phyloP scores from a whole-genome alignment of 305 asterid genomes.

The Fraxinus latifolia region DNA sequence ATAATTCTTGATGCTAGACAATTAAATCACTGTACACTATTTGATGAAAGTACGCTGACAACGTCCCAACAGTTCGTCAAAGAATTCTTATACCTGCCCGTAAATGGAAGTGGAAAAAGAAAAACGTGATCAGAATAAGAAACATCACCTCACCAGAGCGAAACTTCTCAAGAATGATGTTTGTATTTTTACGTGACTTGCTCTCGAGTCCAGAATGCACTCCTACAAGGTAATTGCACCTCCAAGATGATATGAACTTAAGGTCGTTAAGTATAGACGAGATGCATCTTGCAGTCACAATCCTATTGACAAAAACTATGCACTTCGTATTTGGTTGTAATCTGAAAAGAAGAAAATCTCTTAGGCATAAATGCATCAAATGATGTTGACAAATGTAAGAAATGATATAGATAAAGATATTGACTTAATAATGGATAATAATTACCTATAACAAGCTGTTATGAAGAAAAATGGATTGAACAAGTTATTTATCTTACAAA shows the following conservation, averaged over 20 bases:
- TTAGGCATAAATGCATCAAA: constrained; percentile 23
- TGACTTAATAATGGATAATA: not conserved
- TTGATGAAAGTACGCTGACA: constrained; percentile 7
- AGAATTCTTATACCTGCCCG: constrained; percentile 3
- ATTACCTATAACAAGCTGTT: not conserved
- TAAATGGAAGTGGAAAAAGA: constrained; percentile 15
- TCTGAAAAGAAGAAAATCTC: constrained; percentile 49
- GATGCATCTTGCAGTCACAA: constrained; percentile 85
- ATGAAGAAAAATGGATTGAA: not conserved
- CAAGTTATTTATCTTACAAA: not conserved
- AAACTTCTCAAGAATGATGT: constrained; percentile 71
- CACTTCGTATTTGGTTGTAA: constrained; percentile 81
- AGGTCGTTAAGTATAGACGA: constrained; percentile 58
- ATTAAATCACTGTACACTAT: constrained; percentile 17
- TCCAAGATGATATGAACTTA: constrained; percentile 73
- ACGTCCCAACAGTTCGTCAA: constrained; percentile 16
- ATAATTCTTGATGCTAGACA: constrained; percentile 8
- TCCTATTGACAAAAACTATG: constrained; percentile 90
- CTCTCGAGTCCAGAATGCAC: constrained; percentile 66
- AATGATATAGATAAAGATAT: constrained; percentile 4
- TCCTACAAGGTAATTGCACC: constrained; percentile 83
- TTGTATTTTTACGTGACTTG: constrained; percentile 65
- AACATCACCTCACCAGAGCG: constrained; percentile 87
- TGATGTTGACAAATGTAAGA: constrained; percentile 5
- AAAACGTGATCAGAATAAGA: constrained; percentile 10